These are phyloP conservation scores for Gymnopilus junonius DNA, from an alignment of 768 basidiomycete genomes.

Conservation along the genomic window DNA sequence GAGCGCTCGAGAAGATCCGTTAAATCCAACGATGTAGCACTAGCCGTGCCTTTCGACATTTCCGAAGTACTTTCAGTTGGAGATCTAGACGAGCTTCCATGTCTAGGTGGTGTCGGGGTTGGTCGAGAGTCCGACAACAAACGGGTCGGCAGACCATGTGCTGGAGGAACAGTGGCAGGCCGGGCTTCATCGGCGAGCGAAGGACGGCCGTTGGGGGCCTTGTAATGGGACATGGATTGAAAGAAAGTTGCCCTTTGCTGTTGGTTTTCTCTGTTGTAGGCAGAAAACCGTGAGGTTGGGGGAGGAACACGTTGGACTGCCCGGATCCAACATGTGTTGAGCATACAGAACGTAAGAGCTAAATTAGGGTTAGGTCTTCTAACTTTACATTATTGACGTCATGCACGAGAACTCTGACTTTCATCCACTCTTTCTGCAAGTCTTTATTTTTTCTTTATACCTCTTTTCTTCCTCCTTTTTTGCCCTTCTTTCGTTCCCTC, in stretches of 20 bases:
- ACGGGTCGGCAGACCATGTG: neutral
- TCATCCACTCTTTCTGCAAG: neutral
- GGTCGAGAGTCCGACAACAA: constrained; percentile 13
- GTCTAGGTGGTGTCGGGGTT: constrained; percentile 23
- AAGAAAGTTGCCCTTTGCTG: neutral
- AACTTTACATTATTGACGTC: constrained; percentile 1
- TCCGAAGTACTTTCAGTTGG: constrained; percentile 15
- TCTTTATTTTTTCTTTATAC: neutral
- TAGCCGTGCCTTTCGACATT: constrained; percentile 16
- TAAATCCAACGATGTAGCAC: constrained; percentile 54
- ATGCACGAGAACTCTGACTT: neutral
- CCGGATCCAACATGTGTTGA: constrained; percentile 5
- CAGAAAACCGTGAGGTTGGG: constrained; percentile 1
- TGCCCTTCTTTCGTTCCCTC: neutral
- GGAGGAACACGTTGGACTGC: constrained; percentile 16
- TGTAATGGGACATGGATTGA: constrained; percentile 12
- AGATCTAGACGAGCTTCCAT: constrained; percentile 2
- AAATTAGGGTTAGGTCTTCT: constrained; percentile 21
- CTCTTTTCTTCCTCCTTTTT: neutral
- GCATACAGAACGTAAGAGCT: neutral
- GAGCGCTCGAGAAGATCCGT: constrained; percentile 67
- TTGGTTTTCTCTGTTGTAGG: neutral
- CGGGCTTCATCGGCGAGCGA: constrained; percentile 14
- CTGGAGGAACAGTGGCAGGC: constrained; percentile 12
- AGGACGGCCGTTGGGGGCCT: constrained; percentile 4